Percentiles rank a stretch among this genome's conserved stretches.
Evolutionary conservation across 2,329 filamentous ascomycete genomes (phyloP).

Genomic region (Rutstroemia sp.): DNA sequence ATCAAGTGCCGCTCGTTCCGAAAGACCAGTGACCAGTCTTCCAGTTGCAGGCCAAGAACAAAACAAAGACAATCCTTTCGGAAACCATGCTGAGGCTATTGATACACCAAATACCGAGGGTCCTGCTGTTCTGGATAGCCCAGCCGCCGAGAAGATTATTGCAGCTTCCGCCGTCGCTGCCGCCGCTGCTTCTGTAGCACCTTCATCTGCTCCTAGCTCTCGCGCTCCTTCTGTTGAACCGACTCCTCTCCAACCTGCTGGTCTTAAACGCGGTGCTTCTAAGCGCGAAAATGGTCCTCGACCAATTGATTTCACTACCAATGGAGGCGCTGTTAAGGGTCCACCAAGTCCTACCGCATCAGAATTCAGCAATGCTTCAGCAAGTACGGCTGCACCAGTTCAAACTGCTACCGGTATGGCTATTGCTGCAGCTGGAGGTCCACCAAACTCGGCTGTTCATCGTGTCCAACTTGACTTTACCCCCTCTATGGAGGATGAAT

Average conservation of each 20-base stretch:
- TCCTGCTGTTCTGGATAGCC: constrained; percentile 34
- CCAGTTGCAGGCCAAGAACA: constrained; percentile 32
- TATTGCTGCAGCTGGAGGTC: constrained; percentile 55
- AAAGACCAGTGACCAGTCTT: background rate
- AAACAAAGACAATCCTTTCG: constrained; percentile 65
- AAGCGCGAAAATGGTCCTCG: constrained; percentile 45
- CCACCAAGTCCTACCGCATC: constrained; percentile 56
- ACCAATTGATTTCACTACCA: constrained; percentile 44
- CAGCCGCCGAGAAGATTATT: constrained; percentile 34
- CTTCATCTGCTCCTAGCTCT: constrained; percentile 1
- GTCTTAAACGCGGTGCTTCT: constrained; percentile 46
- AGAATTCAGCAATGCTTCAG: constrained; percentile 52
- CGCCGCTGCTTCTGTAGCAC: constrained; percentile 17
- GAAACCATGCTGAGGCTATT: constrained; percentile 47
- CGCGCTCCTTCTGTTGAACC: constrained; percentile 20
- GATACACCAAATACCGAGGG: constrained; percentile 35
- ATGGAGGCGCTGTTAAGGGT: constrained; percentile 28
- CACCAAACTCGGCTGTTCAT: constrained; percentile 61
- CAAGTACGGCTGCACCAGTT: constrained; percentile 37
- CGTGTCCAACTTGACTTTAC: constrained; percentile 92
- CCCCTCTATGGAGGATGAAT: constrained; percentile 86
- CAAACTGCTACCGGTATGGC: constrained; percentile 46
- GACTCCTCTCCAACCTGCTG: background rate
- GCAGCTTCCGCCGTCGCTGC: constrained; percentile 12
- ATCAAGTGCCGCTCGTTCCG: background rate